Evolutionary conservation across 805 yeast genomes (phyloP), one percentile per base, ranked within the genome.

Genomic region (Wickerhamiella cacticola): DNA sequence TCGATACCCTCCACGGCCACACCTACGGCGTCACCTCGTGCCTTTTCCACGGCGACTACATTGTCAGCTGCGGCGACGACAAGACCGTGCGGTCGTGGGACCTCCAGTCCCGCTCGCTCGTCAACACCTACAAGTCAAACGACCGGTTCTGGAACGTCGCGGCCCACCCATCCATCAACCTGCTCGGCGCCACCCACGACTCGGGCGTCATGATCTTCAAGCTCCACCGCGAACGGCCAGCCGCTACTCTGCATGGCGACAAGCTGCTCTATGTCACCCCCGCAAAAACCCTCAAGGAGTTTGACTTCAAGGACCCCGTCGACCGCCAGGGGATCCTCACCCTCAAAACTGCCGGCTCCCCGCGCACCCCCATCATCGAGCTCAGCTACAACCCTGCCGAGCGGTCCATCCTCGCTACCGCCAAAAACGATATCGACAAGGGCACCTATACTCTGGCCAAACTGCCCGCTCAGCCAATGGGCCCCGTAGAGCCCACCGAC

Each of bases 151-250:
- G 98, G 98, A 70, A 84, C 56, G 71, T 89, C 54, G 80, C 88
- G 15, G 74, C 85, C 41, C 99, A 92, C 64, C 96, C 96, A 51
- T 69, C 73, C 41, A 81, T 89, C 65, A 92, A 92, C 65, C 73
- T 92, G 60, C 87, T 92, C 69, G 98, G 96, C 48, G 82, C 96
- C 25, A 89, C 95, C 58, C 97, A 89, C 67, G 98, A 94, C 66
- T 74, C 87, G 13, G 99, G 99, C 64, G 94, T 87, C 25, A 88
- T 88, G 94, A 95, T 92, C 44, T 94, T 92, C 76, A 92, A 92
- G 68, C 74, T 92, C 52, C 96, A 86, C 64, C 82, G 97, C 63
- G 99, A 92, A 71, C 80, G 98, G 65, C 97, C 98, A 12, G 94
- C 96, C n/a, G 75, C 76, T 58, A 65, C 83, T 4, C 16, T 49